Percentiles rank a stretch among this genome's conserved stretches.
Evolutionary conservation across 164 flowering plant genomes (phyloP).

Genomic region (Warburgia ugandensis): DNA sequence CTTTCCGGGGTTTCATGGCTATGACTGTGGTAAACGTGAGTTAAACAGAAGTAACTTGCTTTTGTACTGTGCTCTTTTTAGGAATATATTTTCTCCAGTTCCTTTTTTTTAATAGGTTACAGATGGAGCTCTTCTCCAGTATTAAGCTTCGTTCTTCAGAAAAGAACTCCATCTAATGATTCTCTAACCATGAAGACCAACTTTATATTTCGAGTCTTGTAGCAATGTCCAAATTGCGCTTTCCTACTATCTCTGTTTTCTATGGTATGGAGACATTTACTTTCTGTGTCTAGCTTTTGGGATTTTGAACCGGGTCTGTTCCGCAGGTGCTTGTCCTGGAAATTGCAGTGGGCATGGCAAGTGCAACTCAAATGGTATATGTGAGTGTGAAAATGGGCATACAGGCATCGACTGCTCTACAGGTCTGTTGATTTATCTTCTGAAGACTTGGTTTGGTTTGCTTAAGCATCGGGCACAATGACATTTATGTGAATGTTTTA

Average conservation of each 20-base stretch:
- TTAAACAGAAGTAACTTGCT: background rate
- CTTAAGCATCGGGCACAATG: too few relatives aligned
- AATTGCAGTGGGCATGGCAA: slow-evolving; percentile 74
- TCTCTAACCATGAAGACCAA: too few relatives aligned
- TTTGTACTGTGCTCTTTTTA: background rate
- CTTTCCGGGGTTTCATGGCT: slow-evolving; percentile 86
- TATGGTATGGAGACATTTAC: background rate
- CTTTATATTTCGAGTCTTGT: too few relatives aligned
- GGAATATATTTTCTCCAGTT: background rate
- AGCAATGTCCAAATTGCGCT: too few relatives aligned
- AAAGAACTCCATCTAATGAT: background rate
- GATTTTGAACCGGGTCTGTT: slow-evolving; percentile 1
- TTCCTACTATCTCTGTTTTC: too few relatives aligned
- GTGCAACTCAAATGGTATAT: slow-evolving; percentile 66
- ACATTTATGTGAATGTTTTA: too few relatives aligned
- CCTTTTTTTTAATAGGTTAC: background rate
- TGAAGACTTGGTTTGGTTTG: too few relatives aligned
- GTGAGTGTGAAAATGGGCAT: slow-evolving; percentile 69
- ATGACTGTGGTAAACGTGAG: slow-evolving; percentile 88
- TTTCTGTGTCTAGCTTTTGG: background rate
- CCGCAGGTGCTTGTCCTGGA: slow-evolving; percentile 73
- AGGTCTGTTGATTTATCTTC: too few relatives aligned
- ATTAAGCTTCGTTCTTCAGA: too few relatives aligned
- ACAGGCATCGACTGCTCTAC: slow-evolving; percentile 97
- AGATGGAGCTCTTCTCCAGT: too few relatives aligned